phyloP scores from a whole-genome alignment of 2,329 filamentous ascomycete genomes.

The Monascus ruber region DNA sequence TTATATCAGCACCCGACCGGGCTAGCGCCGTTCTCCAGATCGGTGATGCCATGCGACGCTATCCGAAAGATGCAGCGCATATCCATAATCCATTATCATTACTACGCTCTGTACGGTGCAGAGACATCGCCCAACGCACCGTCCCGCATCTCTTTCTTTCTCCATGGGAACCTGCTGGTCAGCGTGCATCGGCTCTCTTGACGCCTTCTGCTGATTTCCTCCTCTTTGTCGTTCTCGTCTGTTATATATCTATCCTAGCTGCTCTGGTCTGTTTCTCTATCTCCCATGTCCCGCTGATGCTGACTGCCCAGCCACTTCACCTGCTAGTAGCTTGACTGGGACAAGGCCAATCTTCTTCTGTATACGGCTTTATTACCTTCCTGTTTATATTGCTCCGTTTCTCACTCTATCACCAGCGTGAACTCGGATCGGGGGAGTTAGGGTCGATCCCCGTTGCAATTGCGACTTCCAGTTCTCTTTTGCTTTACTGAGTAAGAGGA shows the following conservation, averaged over 20 bases:
- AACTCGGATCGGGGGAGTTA: too few species aligned
- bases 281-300: conserved; percentile 24
- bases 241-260: not conserved
- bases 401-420: too few species aligned
- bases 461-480: too few species aligned
- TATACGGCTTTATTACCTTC: too few species aligned
- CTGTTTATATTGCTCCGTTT: too few species aligned
- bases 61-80: too few species aligned
- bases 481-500: too few species aligned
- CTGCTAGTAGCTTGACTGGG: not conserved
- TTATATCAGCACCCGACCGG: not conserved
- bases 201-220: conserved; percentile 1
- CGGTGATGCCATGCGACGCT: too few species aligned
- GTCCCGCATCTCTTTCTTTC: not conserved
- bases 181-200: conserved; percentile 1
- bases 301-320: conserved; percentile 26
- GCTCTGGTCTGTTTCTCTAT: conserved; percentile 2
- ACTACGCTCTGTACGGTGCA: not conserved
- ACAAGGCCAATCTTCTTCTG: too few species aligned
- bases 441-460: too few species aligned
- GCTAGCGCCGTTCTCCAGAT: too few species aligned
- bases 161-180: not conserved
- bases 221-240: not conserved
- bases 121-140: not conserved
- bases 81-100: too few species aligned